Percentiles rank a stretch among this genome's conserved stretches.
These are phyloP conservation scores for Pseudozyma pruni DNA, from an alignment of 1,284 basidiomycete genomes.

Conservation along the genomic window DNA sequence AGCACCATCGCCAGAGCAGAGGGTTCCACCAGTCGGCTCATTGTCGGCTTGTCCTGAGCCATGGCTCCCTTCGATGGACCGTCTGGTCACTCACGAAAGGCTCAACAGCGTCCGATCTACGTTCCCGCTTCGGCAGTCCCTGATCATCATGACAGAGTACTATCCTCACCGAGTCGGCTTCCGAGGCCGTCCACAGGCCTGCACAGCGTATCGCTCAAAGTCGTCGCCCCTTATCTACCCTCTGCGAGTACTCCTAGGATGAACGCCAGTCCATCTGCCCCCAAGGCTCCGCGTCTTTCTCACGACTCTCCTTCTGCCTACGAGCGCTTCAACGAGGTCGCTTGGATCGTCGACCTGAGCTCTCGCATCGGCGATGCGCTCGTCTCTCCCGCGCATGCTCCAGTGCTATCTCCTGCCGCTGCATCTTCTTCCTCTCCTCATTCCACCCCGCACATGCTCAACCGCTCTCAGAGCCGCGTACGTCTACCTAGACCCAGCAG, in stretches of 20 bases:
- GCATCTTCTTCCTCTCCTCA: conserved; percentile 9
- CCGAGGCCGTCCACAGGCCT: neutral
- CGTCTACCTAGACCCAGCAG: conserved; percentile 42
- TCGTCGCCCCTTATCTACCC: neutral
- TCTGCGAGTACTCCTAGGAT: neutral
- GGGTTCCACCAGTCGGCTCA: neutral
- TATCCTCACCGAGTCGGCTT: conserved; percentile 6
- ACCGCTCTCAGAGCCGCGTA: conserved; percentile 16
- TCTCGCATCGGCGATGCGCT: conserved; percentile 42
- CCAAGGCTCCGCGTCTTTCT: conserved; percentile 9
- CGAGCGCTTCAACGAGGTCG: conserved; percentile 45
- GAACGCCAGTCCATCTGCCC: neutral
- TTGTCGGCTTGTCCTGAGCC: neutral
- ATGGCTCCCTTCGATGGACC: conserved; percentile 10
- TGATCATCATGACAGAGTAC: neutral
- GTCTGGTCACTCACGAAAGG: conserved; percentile 1
- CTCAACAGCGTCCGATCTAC: conserved; percentile 25
- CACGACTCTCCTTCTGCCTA: conserved; percentile 37
- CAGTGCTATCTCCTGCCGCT: neutral
- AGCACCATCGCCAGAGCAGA: too few relatives aligned
- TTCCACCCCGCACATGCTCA: neutral
- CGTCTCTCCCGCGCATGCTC: conserved; percentile 7
- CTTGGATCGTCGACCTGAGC: conserved; percentile 45
- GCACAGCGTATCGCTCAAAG: neutral
- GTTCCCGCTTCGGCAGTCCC: conserved; percentile 10